phyloP scores from a whole-genome alignment of 805 yeast species.

The Brettanomyces sp. region DNA sequence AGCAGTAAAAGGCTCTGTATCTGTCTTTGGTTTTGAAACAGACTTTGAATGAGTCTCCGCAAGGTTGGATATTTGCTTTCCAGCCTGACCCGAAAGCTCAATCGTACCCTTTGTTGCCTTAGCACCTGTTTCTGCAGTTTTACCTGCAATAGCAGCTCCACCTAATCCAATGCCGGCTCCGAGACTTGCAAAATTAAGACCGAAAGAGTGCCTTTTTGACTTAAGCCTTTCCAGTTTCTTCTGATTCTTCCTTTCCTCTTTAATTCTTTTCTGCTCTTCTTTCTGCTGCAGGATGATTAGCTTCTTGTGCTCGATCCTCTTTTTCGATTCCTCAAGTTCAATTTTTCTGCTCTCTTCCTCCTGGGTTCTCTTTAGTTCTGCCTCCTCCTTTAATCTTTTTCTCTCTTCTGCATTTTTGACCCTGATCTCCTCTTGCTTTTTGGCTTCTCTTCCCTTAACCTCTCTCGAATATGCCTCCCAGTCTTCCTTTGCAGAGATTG shows the following conservation, averaged over 20 bases:
- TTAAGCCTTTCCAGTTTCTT: conserved; percentile 21
- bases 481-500: conserved; percentile 28
- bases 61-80: conserved; percentile 12
- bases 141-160: conserved; percentile 7
- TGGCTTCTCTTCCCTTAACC: conserved; percentile 35
- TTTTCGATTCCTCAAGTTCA: conserved; percentile 23
- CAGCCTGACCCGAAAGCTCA: conserved; percentile 13
- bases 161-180: conserved; percentile 16
- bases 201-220: conserved; percentile 23
- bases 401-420: conserved; percentile 31
- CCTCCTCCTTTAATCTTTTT: conserved; percentile 32
- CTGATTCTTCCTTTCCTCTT: conserved; percentile 29
- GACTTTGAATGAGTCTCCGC: conserved; percentile 18
- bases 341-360: conserved; percentile 20
- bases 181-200: conserved; percentile 7
- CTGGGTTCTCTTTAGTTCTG: conserved; percentile 23
- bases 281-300: conserved; percentile 17
- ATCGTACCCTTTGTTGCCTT: conserved; percentile 12
- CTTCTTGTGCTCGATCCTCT: conserved; percentile 23
- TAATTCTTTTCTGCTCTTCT: conserved; percentile 21
- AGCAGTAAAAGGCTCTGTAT: conserved; percentile 2
- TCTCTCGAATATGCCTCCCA: conserved; percentile 40
- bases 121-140: conserved; percentile 6
- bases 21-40: conserved; percentile 4
- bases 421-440: conserved; percentile 35